A percentile compares a stretch with the other conserved stretches of the same genome.
phyloP scores from a whole-genome alignment of 495 filamentous ascomycete genomes.

The Daldinia caldariorum region DNA sequence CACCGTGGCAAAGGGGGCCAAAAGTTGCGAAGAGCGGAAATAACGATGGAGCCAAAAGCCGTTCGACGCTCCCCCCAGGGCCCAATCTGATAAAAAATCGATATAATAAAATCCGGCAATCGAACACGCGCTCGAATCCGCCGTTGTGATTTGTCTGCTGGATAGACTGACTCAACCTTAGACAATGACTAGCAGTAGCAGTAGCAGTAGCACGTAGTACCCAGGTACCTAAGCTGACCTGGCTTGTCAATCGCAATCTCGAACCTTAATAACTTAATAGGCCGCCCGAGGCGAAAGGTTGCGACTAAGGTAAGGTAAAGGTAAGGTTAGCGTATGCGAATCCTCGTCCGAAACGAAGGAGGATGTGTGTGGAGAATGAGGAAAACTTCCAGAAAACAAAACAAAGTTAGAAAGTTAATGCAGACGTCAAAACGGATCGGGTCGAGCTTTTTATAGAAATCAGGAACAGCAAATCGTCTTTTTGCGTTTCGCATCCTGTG shows the following conservation, averaged over 20 bases:
- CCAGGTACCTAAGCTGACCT: background rate
- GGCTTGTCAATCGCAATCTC: background rate
- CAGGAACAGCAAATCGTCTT: background rate
- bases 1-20: constrained; percentile 27
- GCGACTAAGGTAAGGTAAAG: no score
- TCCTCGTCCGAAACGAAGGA: background rate
- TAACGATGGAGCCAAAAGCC: background rate
- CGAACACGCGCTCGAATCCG: constrained; percentile 29
- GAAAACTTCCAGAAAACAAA: background rate
- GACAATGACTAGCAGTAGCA: background rate
- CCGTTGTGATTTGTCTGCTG: constrained; percentile 25
- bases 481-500: background rate
- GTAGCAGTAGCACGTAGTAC: no score
- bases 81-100: background rate
- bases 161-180: background rate
- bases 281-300: constrained; percentile 3
- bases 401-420: background rate
- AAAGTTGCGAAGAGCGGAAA: constrained; percentile 16
- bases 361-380: no score
- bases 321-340: background rate
- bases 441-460: background rate
- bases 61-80: background rate
- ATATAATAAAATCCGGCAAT: constrained; percentile 26
- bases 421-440: constrained; percentile 1
- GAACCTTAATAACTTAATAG: background rate